phyloP scores from a whole-genome alignment of 257 asterid species.

The Petunia axillaris region DNA sequence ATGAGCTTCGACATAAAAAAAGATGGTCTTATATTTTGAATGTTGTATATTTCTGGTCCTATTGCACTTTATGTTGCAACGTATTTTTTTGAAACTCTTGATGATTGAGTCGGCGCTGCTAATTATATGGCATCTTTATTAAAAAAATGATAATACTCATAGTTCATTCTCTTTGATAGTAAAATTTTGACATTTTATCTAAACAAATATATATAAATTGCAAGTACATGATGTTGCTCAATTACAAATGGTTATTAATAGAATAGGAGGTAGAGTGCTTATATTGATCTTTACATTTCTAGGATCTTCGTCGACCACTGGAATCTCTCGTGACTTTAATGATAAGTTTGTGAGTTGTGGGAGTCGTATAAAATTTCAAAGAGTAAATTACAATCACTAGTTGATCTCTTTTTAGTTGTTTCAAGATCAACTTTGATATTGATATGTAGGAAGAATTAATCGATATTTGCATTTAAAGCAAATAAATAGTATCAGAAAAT shows the following conservation, averaged over 20 bases:
- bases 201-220: too few relatives aligned
- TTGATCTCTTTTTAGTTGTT: too few relatives aligned
- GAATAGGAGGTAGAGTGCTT: background rate
- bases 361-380: background rate
- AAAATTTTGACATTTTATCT: background rate
- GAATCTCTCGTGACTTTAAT: background rate
- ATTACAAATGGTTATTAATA: background rate
- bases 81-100: background rate
- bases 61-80: background rate
- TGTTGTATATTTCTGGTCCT: background rate
- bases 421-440: too few relatives aligned
- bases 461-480: too few relatives aligned
- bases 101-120: background rate
- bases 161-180: background rate
- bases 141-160: background rate
- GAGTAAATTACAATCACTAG: too few relatives aligned
- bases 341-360: background rate
- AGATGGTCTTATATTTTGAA: conserved; percentile 7
- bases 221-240: background rate
- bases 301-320: background rate
- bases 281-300: background rate
- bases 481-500: too few relatives aligned
- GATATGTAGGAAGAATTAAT: too few relatives aligned
- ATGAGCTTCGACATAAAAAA: background rate
- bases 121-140: background rate